phyloP scores from a whole-genome alignment of 768 basidiomycete genomes.

The Pulveroboletus sp. region DNA sequence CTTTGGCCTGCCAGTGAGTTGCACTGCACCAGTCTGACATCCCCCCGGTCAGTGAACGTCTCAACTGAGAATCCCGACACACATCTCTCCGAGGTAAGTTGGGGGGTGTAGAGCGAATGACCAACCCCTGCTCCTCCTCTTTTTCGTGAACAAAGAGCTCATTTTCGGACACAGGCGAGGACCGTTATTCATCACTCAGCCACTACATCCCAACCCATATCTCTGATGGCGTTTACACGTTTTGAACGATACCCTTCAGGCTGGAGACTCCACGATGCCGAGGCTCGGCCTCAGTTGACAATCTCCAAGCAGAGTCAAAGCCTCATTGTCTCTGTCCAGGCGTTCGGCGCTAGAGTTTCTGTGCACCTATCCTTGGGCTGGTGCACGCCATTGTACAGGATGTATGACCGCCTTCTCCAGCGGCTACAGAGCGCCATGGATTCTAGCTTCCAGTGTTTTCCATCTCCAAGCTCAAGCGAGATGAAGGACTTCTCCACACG shows the following conservation, averaged over 20 bases:
- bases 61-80: background rate
- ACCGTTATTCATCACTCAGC: background rate
- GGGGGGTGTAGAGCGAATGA: too few species aligned
- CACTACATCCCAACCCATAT: background rate
- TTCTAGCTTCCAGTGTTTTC: background rate
- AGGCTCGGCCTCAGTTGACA: slow-evolving; percentile 19
- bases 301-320: slow-evolving; percentile 19
- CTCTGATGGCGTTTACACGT: slow-evolving; percentile 20
- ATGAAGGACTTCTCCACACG: slow-evolving; percentile 5
- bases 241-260: slow-evolving; percentile 21
- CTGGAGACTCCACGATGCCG: slow-evolving; percentile 19
- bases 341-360: slow-evolving; percentile 22
- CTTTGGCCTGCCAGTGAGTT: slow-evolving; percentile 6
- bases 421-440: background rate
- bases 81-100: background rate
- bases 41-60: background rate
- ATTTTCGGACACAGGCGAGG: background rate
- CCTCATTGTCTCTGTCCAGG: slow-evolving; percentile 24
- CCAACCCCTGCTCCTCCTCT: background rate
- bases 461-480: background rate
- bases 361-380: slow-evolving; percentile 19
- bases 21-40: slow-evolving; percentile 10
- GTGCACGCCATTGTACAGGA: slow-evolving; percentile 21
- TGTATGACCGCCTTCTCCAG: slow-evolving; percentile 8
- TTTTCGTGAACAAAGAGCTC: background rate